Base-by-base conservation (phyloP, 441 rosid genomes). In the Omphalea diandra region DNA sequence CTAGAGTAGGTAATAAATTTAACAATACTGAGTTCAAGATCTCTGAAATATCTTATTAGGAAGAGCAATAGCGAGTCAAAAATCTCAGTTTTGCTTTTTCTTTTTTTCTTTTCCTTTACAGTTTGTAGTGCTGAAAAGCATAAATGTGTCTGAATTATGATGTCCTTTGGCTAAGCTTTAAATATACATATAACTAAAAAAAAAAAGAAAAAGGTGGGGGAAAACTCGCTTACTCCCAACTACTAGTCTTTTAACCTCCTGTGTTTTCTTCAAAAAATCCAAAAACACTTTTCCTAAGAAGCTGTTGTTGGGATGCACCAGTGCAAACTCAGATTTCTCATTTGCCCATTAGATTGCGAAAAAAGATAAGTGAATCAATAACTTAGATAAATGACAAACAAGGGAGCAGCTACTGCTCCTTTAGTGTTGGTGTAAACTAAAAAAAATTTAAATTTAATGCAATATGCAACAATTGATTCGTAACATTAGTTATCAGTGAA, bases 51-150 rank as follows among this genome's bases (percentile, higher is more conserved):
- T 36, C 1, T 12, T n/a, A 24, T 15, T 29, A 27, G 58, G 1
- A 18, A 20, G 52, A 29, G 7, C 22, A 67, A 36, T 64, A 56
- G 61, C 2, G 24, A 71, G 66, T 60, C 29, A 52, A 53, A 68
- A 56, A 61, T 64, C 55, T 70, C 47, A 49, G 41, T 40, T 55
- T 66, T 56, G 61, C 70, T 61, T 65, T 60, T 75, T 55, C 43
- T 54, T 63, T 71, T 50, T 41, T 22, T 52, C 38, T 65, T 60
- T 75, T 27, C 35, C 83, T 76, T 79, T 78, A 71, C 82, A 74
- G 82, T 32, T 75, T 52, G 72, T 49, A 54, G n/a, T 71, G 79
- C 83, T 71, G 83, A 81, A 78, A 83, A 80, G 82, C 74, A 73
- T 69, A 22, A 63, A 35, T 41, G 60, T 75, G 80, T 82, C 71